A percentile compares a stretch with the other conserved stretches of the same genome.
phyloP scores from a whole-genome alignment of 1,139 yeast genomes.

The Wickerhamomyces sp. region DNA sequence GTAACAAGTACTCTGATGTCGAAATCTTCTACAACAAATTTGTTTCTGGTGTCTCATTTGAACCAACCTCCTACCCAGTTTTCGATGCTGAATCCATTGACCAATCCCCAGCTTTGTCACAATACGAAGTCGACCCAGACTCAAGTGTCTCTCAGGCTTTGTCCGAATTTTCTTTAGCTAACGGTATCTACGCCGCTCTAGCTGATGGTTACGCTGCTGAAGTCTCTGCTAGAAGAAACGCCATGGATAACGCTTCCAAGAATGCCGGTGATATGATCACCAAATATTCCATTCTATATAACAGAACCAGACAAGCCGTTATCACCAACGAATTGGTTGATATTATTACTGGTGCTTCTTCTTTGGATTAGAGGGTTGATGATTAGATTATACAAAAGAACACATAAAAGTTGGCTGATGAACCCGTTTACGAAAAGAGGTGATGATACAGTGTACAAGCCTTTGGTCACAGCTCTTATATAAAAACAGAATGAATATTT shows the following conservation, averaged over 20 bases:
- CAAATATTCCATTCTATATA: conserved; percentile 92
- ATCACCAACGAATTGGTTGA: conserved; percentile 99
- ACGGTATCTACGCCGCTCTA: conserved; percentile 85
- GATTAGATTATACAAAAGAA: conserved; percentile 2
- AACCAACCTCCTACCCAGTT: conserved; percentile 68
- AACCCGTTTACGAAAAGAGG: too few relatives aligned
- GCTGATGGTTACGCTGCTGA: conserved; percentile 99
- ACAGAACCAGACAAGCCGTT: conserved; percentile 99
- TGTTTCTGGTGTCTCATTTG: conserved; percentile 83
- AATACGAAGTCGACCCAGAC: conserved; percentile 85
- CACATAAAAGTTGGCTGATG: too few relatives aligned
- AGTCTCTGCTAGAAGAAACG: conserved; percentile 97
- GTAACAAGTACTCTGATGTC: conserved; percentile 62
- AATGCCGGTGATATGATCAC: conserved; percentile 99
- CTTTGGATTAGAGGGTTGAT: conserved; percentile 61
- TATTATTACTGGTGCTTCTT: conserved; percentile 99
- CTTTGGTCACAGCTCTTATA: not conserved
- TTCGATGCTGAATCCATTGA: conserved; percentile 71
- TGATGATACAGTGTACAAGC: conserved; percentile 4
- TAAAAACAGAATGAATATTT: conserved; percentile 2
- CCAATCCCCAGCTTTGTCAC: conserved; percentile 80
- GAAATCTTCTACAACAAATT: conserved; percentile 87
- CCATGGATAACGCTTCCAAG: conserved; percentile 99
- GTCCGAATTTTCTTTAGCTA: conserved; percentile 85
- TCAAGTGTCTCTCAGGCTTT: conserved; percentile 51